A percentile compares a stretch with the other conserved stretches of the same genome.
These are phyloP conservation scores for Pseudoturritis turrita DNA, from an alignment of 345 rosid genomes.

Conservation along the genomic window DNA sequence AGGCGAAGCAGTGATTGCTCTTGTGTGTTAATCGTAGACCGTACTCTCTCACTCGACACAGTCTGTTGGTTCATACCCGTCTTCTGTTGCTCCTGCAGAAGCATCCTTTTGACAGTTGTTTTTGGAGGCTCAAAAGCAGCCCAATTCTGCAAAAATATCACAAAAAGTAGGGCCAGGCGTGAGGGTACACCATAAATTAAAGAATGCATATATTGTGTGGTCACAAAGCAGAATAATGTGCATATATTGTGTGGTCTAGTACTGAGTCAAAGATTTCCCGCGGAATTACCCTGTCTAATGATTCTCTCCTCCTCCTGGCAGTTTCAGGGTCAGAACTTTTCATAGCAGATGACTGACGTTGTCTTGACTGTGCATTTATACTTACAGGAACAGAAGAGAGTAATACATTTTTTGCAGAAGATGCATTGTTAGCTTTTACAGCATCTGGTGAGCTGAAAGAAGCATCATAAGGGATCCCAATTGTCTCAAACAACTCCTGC, in stretches of 20 bases:
- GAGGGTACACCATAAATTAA: not conserved
- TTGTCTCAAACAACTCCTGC: conserved; percentile 81
- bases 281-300: conserved; percentile 64
- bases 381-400: conserved; percentile 55
- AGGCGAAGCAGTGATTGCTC: conserved; percentile 36
- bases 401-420: conserved; percentile 41
- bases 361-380: conserved; percentile 51
- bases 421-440: conserved; percentile 35
- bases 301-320: conserved; percentile 86
- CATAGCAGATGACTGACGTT: conserved; percentile 49
- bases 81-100: conserved; percentile 56
- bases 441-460: conserved; percentile 73
- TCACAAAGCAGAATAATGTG: not conserved
- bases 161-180: not conserved
- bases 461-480: conserved; percentile 77
- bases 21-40: conserved; percentile 22
- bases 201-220: not conserved
- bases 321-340: conserved; percentile 70
- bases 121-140: conserved; percentile 84
- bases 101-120: conserved; percentile 86
- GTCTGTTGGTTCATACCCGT: conserved; percentile 37
- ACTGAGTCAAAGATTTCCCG: not conserved
- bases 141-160: conserved; percentile 62
- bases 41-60: conserved; percentile 36
- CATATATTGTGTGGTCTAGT: not conserved